These are phyloP conservation scores for Eimeria nieschulzi DNA, from an alignment of 169 alveolate genomes.

Conservation along the genomic window DNA sequence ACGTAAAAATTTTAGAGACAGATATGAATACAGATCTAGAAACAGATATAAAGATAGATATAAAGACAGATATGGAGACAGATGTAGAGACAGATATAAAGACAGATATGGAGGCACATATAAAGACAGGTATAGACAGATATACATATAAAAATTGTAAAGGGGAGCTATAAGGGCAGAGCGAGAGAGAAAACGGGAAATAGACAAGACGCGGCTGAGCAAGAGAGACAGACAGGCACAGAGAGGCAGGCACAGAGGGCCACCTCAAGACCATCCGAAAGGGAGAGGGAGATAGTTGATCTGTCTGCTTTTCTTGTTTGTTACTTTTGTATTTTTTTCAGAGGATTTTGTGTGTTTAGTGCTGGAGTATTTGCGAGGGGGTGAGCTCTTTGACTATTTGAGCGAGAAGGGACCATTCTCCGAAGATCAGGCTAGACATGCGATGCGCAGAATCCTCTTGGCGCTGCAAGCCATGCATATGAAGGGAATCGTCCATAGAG, in stretches of 20 bases:
- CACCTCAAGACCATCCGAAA: not conserved
- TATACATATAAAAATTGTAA: not conserved
- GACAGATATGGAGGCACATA: not conserved
- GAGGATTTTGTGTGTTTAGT: conserved; percentile 85
- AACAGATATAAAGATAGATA: not conserved
- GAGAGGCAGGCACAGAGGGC: not conserved
- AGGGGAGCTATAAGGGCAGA: not conserved
- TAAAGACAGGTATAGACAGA: too few relatives aligned
- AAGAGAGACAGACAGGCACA: not conserved
- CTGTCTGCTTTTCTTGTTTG: not conserved
- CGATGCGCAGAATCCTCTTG: conserved; percentile 82
- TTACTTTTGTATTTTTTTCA: not conserved
- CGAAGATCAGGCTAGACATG: conserved; percentile 85
- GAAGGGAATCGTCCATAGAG: conserved; percentile 87
- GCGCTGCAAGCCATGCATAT: conserved; percentile 85
- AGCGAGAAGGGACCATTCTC: conserved; percentile 81
- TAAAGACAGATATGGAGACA: not conserved
- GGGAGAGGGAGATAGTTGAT: not conserved
- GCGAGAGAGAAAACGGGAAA: not conserved
- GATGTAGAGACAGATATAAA: not conserved
- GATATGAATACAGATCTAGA: not conserved
- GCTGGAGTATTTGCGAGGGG: conserved; percentile 87
- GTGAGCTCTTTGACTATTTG: conserved; percentile 86
- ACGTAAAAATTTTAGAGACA: not conserved
- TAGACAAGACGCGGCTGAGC: not conserved